Evolutionary conservation across 2,329 filamentous ascomycete genomes (phyloP).

Genomic region (Pyricularia pennisetigena): DNA sequence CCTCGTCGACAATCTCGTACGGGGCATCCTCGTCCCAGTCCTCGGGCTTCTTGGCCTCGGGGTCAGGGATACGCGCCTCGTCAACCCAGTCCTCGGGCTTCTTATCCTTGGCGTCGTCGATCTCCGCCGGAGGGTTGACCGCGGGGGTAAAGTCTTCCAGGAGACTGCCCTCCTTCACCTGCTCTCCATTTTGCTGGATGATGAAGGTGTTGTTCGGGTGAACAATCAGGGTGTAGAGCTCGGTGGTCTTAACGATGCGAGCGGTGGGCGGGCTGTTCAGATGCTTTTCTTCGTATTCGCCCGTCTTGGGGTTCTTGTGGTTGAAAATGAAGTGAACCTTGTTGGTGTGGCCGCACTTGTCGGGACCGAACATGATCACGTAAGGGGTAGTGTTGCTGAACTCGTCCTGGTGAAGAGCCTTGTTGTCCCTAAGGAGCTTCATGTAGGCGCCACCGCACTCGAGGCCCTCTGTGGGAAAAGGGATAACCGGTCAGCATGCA

Average conservation of each 20-base stretch:
- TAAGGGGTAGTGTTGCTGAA: slow-evolving; percentile 97
- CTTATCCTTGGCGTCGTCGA: slow-evolving; percentile 84
- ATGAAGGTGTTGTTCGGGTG: slow-evolving; percentile 93
- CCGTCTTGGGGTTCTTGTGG: slow-evolving; percentile 99
- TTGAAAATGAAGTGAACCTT: slow-evolving; percentile 99
- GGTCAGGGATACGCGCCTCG: slow-evolving; percentile 80
- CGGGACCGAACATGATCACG: slow-evolving; percentile 99
- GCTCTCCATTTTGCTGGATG: slow-evolving; percentile 85
- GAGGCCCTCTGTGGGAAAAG: slow-evolving; percentile 58
- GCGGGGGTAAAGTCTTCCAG: slow-evolving; percentile 86
- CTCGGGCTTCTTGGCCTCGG: slow-evolving; percentile 89
- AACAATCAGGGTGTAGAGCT: slow-evolving; percentile 94
- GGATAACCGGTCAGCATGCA: not conserved
- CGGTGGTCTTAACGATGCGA: slow-evolving; percentile 81
- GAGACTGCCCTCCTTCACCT: slow-evolving; percentile 80
- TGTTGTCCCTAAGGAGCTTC: slow-evolving; percentile 97
- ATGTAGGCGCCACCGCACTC: slow-evolving; percentile 98
- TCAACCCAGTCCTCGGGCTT: slow-evolving; percentile 98
- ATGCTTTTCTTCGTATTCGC: slow-evolving; percentile 99
- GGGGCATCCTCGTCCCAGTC: slow-evolving; percentile 99
- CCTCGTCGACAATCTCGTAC: slow-evolving; percentile 90
- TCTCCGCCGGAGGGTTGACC: slow-evolving; percentile 93
- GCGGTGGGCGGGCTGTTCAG: slow-evolving; percentile 74
- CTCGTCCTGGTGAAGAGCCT: slow-evolving; percentile 92
- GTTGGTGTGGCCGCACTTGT: slow-evolving; percentile 99